Conservation (phyloP, 202 grass and related monocot genomes). For the Setaria italica region DNA sequence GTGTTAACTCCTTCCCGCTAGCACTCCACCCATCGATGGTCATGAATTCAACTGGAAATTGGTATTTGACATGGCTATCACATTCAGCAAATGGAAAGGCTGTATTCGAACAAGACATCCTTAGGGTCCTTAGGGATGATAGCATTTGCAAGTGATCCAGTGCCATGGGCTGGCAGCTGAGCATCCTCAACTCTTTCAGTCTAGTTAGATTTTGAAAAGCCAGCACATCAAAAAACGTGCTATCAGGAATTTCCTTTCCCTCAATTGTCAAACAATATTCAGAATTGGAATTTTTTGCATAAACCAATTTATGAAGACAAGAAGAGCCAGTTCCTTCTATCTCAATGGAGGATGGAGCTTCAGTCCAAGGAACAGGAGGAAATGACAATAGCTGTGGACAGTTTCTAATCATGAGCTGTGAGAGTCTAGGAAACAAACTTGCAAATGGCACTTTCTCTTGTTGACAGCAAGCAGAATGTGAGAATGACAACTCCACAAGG, state of each 20-base stretch:
- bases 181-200: neutral
- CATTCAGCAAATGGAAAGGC: too few relatives aligned
- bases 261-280: neutral
- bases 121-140: neutral
- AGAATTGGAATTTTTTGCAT: neutral
- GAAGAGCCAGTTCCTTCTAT: neutral
- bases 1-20: neutral
- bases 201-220: neutral
- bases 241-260: neutral
- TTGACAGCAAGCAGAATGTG: neutral
- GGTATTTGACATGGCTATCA: too few relatives aligned
- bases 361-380: conserved; percentile 7
- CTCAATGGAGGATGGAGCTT: rapidly evolving
- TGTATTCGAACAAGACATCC: neutral
- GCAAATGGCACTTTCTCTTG: neutral
- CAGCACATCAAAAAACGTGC: neutral
- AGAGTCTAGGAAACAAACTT: neutral
- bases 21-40: rapidly evolving
- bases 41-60: neutral
- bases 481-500: neutral
- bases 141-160: neutral
- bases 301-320: neutral
- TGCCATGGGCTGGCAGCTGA: neutral
- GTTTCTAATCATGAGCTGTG: rapidly evolving
- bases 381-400: conserved; percentile 7